Evolutionary conservation across 805 yeast species (phyloP), one percentile per base, ranked within the genome.

Genomic region (Yamadazyma sp.): DNA sequence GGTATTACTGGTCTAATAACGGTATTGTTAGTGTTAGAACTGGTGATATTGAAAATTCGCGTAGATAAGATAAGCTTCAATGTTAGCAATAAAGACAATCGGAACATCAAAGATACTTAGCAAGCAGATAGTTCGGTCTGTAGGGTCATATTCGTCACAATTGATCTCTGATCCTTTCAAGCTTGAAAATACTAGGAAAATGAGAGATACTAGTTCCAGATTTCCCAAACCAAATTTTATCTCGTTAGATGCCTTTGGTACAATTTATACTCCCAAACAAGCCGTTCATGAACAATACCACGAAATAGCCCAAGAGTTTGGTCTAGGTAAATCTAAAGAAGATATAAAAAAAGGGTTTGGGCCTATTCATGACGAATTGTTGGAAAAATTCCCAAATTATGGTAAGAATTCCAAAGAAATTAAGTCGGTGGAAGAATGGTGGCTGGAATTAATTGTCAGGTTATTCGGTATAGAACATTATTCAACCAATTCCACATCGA

Each of bases 191-290:
- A 42, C 49, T 12, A 44, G 56, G 24, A 50, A 38, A 30, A 45
- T 59, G 14, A 42, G 62, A 38, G 63, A 58, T 20, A 48, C 62
- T 0, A 39, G 44, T 7, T 26, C 44, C 15, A 14, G 30, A 11
- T 61, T 59, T 47, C 39, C 72, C 46, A 36, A 65, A 50, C 79
- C 81, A 5, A 61, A 59, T 25, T 51, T 80, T 3, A 56, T 82
- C 0, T 76, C 87, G 1, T 69, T 82, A 36, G 91, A 82, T 55
- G 84, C 81, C 0, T 82, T 79, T 56, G 79, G 76, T 27, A 82
- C 89, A 0, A 53, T 82, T 7, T 81, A 79, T 50, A 60, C 73
- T 0, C 83, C 88, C 2, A 64, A 61, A 13, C 57, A 58, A 19
- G 75, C 84, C 0, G 72, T 82, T 0, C 55, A 73, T 26, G 55